Percentiles rank a stretch among this genome's conserved stretches.
Conservation (phyloP, 2,329 filamentous ascomycete genomes). For the Epichloe bromicola region DNA sequence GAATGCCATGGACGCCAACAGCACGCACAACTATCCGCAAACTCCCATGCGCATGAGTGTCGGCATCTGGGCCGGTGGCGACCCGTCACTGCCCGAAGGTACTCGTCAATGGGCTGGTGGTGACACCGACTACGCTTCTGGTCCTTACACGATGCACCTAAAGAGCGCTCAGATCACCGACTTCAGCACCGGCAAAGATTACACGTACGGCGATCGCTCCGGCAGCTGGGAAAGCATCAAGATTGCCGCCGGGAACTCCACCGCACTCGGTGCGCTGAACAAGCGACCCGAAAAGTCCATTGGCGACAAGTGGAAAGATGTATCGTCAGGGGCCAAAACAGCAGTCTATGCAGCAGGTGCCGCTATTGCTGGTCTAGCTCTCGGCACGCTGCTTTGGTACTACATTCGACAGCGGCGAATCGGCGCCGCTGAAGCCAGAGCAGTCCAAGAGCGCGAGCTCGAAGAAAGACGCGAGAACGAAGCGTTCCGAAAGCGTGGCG, state of each 20-base stretch:
- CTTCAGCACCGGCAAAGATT: conserved; percentile 50
- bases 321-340: conserved; percentile 36
- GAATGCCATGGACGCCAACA: conserved; percentile 45
- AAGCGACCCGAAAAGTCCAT: conserved; percentile 28
- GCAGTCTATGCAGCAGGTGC: conserved; percentile 38
- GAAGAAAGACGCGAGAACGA: conserved; percentile 39
- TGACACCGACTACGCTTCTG: conserved; percentile 49
- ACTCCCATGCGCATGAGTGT: conserved; percentile 61
- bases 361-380: conserved; percentile 28
- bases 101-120: conserved; percentile 62
- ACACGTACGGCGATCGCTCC: conserved; percentile 47
- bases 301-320: conserved; percentile 39
- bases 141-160: conserved; percentile 63
- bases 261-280: conserved; percentile 31
- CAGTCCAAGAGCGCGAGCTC: conserved; percentile 30
- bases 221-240: conserved; percentile 55
- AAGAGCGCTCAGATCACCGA: conserved; percentile 44
- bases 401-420: conserved; percentile 41
- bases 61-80: conserved; percentile 53
- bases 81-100: conserved; percentile 38
- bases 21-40: conserved; percentile 55
- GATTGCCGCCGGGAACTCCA: conserved; percentile 42
- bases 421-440: conserved; percentile 37
- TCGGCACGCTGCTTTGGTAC: conserved; percentile 34
- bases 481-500: conserved; percentile 32